These are phyloP conservation scores for Rubia occidens DNA, from an alignment of 305 asterid genomes.

Conservation along the genomic window DNA sequence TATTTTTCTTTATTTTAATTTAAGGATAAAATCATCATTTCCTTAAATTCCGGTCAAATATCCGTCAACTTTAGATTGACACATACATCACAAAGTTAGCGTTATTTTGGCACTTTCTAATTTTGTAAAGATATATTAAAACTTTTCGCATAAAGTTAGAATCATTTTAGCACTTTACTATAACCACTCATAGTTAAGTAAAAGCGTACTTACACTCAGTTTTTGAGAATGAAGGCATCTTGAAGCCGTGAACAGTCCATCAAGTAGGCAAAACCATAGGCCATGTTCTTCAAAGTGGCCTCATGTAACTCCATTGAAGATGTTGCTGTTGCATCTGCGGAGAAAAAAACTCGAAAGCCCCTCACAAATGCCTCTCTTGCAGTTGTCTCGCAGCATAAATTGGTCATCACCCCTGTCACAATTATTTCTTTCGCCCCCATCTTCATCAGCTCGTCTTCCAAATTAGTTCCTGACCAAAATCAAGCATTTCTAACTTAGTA, in stretches of 20 bases:
- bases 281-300: constrained; percentile 65
- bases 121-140: no score
- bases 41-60: no score
- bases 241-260: constrained; percentile 40
- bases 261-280: constrained; percentile 67
- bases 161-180: no score
- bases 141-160: no score
- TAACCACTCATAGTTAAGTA: no score
- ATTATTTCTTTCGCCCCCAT: constrained; percentile 63
- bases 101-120: no score
- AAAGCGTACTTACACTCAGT: not conserved
- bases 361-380: constrained; percentile 70
- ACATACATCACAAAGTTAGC: no score
- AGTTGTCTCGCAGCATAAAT: constrained; percentile 64
- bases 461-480: constrained; percentile 35
- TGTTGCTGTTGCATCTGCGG: constrained; percentile 61
- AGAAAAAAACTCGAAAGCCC: constrained; percentile 65
- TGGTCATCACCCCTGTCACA: constrained; percentile 69
- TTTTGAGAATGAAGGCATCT: constrained; percentile 23
- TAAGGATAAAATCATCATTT: no score
- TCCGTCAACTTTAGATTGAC: no score
- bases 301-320: constrained; percentile 54
- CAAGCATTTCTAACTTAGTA: no score
- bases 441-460: constrained; percentile 44
- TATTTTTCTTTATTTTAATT: no score